phyloP scores from a whole-genome alignment of 768 basidiomycete species.

The Amylocystis lapponica region DNA sequence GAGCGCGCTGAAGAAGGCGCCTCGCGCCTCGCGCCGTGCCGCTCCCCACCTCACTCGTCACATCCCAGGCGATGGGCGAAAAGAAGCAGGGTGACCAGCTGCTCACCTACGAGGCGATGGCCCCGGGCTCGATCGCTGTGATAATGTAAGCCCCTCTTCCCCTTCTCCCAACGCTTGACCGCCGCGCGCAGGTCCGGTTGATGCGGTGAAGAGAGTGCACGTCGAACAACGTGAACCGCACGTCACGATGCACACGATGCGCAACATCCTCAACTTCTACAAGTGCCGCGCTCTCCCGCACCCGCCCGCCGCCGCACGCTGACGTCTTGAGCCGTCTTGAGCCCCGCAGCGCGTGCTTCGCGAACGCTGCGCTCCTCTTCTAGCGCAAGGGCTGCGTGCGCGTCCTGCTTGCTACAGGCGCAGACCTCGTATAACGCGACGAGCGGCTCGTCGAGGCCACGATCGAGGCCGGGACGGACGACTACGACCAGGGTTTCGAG shows the following conservation, averaged over 20 bases:
- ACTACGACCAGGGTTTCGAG: too few species aligned
- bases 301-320: neutral
- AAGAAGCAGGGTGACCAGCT: conserved; percentile 42
- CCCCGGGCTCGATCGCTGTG: conserved; percentile 51
- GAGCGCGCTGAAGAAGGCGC: conserved; percentile 51
- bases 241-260: conserved; percentile 50
- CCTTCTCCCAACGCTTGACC: conserved; percentile 10
- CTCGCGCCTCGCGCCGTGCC: too few species aligned
- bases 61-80: conserved; percentile 39
- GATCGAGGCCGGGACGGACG: conserved; percentile 37
- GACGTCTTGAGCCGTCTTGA: neutral
- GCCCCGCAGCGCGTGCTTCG: conserved; percentile 46
- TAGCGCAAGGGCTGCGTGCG: conserved; percentile 47
- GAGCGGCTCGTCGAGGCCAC: conserved; percentile 37
- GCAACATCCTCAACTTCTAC: conserved; percentile 43
- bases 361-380: conserved; percentile 66
- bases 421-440: conserved; percentile 21
- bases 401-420: conserved; percentile 32
- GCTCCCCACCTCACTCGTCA: too few species aligned
- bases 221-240: conserved; percentile 62
- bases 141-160: conserved; percentile 46
- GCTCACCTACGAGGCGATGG: conserved; percentile 58
- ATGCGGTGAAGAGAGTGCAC: conserved; percentile 44
- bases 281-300: conserved; percentile 35
- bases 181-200: too few species aligned